Percentiles rank a stretch among this genome's conserved stretches.
These are phyloP conservation scores for Globisporangium heterothallicum DNA, from an alignment of 352 stramenopile genomes.

Conservation along the genomic window DNA sequence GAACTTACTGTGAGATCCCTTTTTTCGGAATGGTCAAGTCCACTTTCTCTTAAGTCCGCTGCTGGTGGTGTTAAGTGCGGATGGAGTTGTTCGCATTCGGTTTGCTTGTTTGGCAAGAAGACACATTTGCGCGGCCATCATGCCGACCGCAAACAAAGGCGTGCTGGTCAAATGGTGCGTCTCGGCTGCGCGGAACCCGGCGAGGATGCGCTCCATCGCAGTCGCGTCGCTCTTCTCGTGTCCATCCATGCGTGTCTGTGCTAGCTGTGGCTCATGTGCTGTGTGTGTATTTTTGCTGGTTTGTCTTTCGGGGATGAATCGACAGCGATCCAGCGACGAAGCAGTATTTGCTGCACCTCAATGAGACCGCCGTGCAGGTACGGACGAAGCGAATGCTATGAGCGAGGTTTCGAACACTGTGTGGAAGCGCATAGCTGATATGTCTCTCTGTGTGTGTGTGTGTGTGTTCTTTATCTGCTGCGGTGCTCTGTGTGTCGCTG, in stretches of 20 bases:
- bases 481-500: background rate
- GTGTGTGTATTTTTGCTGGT: background rate
- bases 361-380: conserved; percentile 81
- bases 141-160: conserved; percentile 81
- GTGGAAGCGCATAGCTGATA: too few relatives aligned
- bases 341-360: conserved; percentile 81
- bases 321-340: conserved; percentile 76
- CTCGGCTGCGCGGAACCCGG: background rate
- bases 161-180: conserved; percentile 81
- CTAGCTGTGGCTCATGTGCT: background rate
- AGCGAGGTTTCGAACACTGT: too few relatives aligned
- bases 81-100: too few relatives aligned
- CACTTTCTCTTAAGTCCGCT: too few relatives aligned
- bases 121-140: conserved; percentile 10
- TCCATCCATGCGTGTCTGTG: background rate
- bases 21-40: too few relatives aligned
- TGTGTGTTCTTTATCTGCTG: too few relatives aligned
- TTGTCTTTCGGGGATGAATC: background rate
- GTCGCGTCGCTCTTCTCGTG: too few relatives aligned
- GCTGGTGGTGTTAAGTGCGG: too few relatives aligned
- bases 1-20: too few relatives aligned
- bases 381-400: too few relatives aligned
- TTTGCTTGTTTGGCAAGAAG: background rate
- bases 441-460: conserved; percentile 1
- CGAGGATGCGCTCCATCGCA: too few relatives aligned